Evolutionary conservation across 805 yeast species (phyloP).

Genomic region (Priceomyces melissophilus): DNA sequence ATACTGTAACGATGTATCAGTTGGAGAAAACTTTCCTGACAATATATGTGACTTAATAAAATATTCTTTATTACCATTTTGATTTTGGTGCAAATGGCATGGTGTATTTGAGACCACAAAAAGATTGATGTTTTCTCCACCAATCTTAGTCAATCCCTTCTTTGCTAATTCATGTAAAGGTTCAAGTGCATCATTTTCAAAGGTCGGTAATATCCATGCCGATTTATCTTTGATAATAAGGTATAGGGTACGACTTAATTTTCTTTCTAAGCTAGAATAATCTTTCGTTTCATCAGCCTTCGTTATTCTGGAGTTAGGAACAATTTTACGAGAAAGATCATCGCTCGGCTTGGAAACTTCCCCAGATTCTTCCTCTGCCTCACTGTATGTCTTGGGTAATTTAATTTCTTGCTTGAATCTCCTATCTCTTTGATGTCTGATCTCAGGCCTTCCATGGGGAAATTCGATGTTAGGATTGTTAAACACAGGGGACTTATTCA

Average conservation of each 20-base stretch:
- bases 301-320: constrained; percentile 68
- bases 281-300: constrained; percentile 70
- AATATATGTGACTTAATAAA: constrained; percentile 83
- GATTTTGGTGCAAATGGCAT: constrained; percentile 58
- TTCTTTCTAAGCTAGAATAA: constrained; percentile 68
- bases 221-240: constrained; percentile 53
- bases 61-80: constrained; percentile 48
- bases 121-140: constrained; percentile 74
- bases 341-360: constrained; percentile 35
- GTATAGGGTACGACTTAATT: constrained; percentile 75
- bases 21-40: constrained; percentile 67
- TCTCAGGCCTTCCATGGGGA: constrained; percentile 80
- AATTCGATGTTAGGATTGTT: constrained; percentile 74
- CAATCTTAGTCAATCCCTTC: constrained; percentile 62
- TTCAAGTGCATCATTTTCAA: constrained; percentile 34
- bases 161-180: constrained; percentile 75
- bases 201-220: constrained; percentile 81
- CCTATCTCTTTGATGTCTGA: constrained; percentile 86
- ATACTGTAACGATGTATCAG: constrained; percentile 43
- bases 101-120: constrained; percentile 93
- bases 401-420: constrained; percentile 71
- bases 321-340: constrained; percentile 65
- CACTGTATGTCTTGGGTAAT: constrained; percentile 65
- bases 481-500: constrained; percentile 72
- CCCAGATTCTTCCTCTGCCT: constrained; percentile 26